Conservation (phyloP, 2,329 filamentous ascomycete species). For the Monosporascus sp. region DNA sequence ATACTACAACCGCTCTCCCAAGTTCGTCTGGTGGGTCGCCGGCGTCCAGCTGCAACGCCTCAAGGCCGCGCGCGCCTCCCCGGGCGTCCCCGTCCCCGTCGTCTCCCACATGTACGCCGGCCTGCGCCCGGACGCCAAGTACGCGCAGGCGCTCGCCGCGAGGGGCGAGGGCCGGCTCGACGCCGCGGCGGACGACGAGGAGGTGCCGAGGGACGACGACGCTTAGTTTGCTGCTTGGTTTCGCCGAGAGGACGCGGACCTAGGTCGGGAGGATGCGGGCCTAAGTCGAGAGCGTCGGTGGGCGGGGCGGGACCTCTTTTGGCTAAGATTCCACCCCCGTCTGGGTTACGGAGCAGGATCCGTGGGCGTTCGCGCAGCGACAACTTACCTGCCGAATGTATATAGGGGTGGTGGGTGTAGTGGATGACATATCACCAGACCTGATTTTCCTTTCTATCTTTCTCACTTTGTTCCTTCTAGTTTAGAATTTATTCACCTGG, state of each 20-base stretch:
- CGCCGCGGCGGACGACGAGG: slow-evolving; percentile 7
- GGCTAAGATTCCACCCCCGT: not conserved
- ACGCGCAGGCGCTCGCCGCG: slow-evolving; percentile 15
- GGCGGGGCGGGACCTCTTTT: not conserved
- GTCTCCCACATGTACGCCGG: slow-evolving; percentile 26
- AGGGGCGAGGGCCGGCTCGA: slow-evolving; percentile 10
- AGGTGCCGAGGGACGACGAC: slow-evolving; percentile 12
- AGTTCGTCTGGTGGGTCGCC: slow-evolving; percentile 42
- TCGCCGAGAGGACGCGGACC: too few relatives aligned
- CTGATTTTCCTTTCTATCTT: too few relatives aligned
- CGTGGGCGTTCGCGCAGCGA: not conserved
- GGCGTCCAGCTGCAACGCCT: slow-evolving; percentile 43
- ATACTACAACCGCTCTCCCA: slow-evolving; percentile 19
- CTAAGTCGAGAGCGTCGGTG: too few relatives aligned
- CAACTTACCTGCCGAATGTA: not conserved
- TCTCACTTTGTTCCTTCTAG: too few relatives aligned
- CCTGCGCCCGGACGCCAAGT: slow-evolving; percentile 19
- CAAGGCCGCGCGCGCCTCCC: slow-evolving; percentile 31
- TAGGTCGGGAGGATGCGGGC: too few relatives aligned
- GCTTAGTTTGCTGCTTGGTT: not conserved
- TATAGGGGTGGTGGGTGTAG: not conserved
- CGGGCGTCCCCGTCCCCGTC: slow-evolving; percentile 25
- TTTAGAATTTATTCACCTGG: too few relatives aligned
- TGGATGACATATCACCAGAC: too few relatives aligned
- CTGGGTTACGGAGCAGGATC: too few relatives aligned